Conservation (phyloP, 345 rosid genomes). For the Carallia pectinifolia region DNA sequence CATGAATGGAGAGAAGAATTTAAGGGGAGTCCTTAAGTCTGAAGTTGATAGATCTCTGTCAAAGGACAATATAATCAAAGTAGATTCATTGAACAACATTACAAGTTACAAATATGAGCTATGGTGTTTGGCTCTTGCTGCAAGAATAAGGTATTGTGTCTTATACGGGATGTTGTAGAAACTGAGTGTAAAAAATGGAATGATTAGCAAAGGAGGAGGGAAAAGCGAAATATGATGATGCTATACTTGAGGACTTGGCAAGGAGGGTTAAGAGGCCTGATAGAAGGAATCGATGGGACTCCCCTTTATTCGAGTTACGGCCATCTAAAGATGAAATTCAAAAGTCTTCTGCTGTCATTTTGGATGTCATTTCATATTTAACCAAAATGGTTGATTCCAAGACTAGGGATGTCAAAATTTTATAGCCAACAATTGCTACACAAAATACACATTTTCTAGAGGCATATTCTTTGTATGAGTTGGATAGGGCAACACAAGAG, state of each 20-base stretch:
- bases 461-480: conserved; percentile 78
- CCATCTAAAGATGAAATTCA: conserved; percentile 55
- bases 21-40: conserved; percentile 90
- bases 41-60: conserved; percentile 98
- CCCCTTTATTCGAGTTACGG: conserved; percentile 79
- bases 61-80: conserved; percentile 68
- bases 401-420: conserved; percentile 66
- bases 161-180: conserved; percentile 68
- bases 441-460: conserved; percentile 63
- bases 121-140: conserved; percentile 95
- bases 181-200: conserved; percentile 72
- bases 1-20: conserved; percentile 87
- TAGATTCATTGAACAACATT: conserved; percentile 91
- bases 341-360: conserved; percentile 57
- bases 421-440: conserved; percentile 95
- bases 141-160: conserved; percentile 81
- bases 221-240: conserved; percentile 55
- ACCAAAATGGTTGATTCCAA: conserved; percentile 72
- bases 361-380: conserved; percentile 72
- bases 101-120: conserved; percentile 93
- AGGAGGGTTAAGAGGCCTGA: conserved; percentile 92
- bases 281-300: conserved; percentile 93
- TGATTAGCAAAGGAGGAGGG: conserved; percentile 58
- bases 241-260: conserved; percentile 68
- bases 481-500: conserved; percentile 89